A percentile compares a stretch with the other conserved stretches of the same genome.
Evolutionary conservation across 306 rosid species (phyloP).

Genomic region (Hippophae rhamnoides): DNA sequence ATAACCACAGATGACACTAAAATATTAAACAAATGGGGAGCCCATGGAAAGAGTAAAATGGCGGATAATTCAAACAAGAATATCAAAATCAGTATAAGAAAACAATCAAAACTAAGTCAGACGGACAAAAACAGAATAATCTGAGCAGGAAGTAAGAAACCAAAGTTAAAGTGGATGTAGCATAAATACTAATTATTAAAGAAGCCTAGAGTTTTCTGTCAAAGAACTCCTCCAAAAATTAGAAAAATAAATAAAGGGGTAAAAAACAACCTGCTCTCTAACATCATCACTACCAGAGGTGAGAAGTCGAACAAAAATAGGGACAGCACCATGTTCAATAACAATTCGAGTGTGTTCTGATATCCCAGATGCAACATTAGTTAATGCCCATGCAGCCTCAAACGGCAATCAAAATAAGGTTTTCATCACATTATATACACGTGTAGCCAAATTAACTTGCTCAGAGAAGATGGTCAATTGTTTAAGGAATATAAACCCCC

Average conservation of each 20-base stretch:
- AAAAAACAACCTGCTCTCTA: constrained; percentile 54
- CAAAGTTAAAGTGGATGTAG: too few relatives aligned
- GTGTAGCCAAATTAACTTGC: neutral
- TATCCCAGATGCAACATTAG: constrained; percentile 53
- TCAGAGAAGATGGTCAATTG: neutral
- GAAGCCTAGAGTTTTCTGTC: neutral
- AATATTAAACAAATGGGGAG: too few relatives aligned
- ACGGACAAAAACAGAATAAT: too few relatives aligned
- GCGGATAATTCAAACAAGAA: neutral
- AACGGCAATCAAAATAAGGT: constrained; percentile 28
- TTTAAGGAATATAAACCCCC: neutral
- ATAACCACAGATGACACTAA: neutral
- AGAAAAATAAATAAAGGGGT: neutral
- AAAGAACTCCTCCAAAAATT: neutral
- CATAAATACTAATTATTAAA: neutral
- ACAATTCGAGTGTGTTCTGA: constrained; percentile 53
- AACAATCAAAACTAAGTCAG: too few relatives aligned
- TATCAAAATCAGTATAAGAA: too few relatives aligned
- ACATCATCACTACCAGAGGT: constrained; percentile 46
- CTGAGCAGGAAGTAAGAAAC: too few relatives aligned
- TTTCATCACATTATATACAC: neutral
- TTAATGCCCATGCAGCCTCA: constrained; percentile 72
- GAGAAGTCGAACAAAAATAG: constrained; percentile 51
- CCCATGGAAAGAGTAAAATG: neutral
- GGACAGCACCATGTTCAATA: constrained; percentile 58